Percentiles rank a stretch among this genome's conserved stretches.
These are phyloP conservation scores for Aegilops longissima DNA, from an alignment of 176 grass and related monocot genomes.

Conservation along the genomic window DNA sequence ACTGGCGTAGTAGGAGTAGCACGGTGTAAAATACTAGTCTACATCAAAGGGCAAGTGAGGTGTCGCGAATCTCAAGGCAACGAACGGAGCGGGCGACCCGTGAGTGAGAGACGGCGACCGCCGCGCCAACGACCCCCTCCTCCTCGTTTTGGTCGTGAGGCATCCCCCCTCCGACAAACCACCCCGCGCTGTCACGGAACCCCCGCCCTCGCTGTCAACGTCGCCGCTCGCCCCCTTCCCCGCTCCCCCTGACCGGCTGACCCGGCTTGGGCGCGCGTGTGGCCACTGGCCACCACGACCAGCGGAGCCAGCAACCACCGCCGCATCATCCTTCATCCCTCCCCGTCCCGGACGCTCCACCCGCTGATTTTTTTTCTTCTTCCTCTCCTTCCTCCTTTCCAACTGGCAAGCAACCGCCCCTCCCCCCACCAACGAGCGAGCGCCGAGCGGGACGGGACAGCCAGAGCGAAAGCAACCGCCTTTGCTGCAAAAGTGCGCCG, in stretches of 20 bases:
- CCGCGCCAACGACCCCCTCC: not conserved
- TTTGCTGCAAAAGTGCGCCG: not conserved
- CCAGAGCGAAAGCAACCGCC: conserved; percentile 1
- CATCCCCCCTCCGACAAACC: not conserved
- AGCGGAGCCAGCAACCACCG: not conserved
- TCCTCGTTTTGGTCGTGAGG: not conserved
- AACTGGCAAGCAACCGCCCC: conserved; percentile 1
- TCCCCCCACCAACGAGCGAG: not conserved
- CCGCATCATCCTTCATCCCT: not conserved
- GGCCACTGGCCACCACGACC: not conserved
- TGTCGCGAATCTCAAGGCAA: not conserved
- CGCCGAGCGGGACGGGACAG: not conserved
- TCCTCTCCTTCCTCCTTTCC: not conserved
- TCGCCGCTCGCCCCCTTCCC: not conserved
- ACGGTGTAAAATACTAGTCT: too few species aligned
- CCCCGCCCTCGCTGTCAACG: not conserved
- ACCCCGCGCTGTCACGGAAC: not conserved
- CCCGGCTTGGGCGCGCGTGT: not conserved
- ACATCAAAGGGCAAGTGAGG: not conserved
- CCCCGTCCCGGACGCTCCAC: not conserved
- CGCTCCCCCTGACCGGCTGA: not conserved
- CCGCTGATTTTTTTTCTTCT: too few species aligned
- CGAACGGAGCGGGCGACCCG: conserved; percentile 14
- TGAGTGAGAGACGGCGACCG: not conserved
- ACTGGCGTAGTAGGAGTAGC: too few species aligned